Evolutionary conservation across 257 asterid species (phyloP), one percentile per base, ranked within the genome.

Genomic region (Nemophila menziesii): DNA sequence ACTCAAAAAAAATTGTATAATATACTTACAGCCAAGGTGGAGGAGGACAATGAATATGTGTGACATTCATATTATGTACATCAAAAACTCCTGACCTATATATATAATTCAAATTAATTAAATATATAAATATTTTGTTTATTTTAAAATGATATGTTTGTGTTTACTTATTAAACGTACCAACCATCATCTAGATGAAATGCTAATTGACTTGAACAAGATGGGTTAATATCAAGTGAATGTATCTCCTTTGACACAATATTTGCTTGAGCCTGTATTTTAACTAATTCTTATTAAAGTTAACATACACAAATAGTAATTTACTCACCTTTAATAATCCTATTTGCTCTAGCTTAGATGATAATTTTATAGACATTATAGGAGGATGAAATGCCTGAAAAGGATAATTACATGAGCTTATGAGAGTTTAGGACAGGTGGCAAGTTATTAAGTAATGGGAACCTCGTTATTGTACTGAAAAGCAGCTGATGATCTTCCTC

Each of bases 151-250:
- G 50, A 46, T 19, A 29, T 54, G 46, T 48, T 62, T 54, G 8
- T 38, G 50, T 41, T 47, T 46, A 48, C 36, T 29, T 29, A 13
- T 29, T 29, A 47, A 29, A 70, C 77, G 49, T 71, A 89, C 98
- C 98, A 89, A 55, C 96, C 93, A 65, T 89, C 94, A n/a, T 89
- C 98, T 43, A 89, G 94, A 76, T 80, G 96, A 67, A 89, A 89
- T 61, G 94, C 94, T 68, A 89, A 62, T 67, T 89, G 98, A 57
- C 72, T 48, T 53, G 92, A 87, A 72, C 87, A 72, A 53, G 92
- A 73, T 50, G 96, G 98, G 67, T 89, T 73, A 52, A 84, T 56
- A 55, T 80, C 93, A 60, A 89, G 68, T 23, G 96, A 89, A 52
- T 80, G 84, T 67, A 84, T 72, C 57, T 78, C 98, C 74, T 72